phyloP scores from a whole-genome alignment of 23 red algal species.

The Gracilaria caudata region DNA sequence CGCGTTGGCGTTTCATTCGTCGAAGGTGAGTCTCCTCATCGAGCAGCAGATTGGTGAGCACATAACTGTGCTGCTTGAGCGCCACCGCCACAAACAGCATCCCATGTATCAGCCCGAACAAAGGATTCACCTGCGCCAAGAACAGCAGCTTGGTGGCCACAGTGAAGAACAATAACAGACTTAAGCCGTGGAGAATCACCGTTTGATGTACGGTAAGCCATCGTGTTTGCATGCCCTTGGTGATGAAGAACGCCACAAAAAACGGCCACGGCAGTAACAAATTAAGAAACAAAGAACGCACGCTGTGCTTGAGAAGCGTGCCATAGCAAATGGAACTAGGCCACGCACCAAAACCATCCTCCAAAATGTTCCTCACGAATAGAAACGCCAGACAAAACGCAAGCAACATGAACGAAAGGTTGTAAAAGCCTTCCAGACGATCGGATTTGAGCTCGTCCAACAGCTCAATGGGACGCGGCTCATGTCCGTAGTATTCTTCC shows the following conservation, averaged over 20 bases:
- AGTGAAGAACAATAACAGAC: slow-evolving; percentile 24
- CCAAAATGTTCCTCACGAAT: slow-evolving; percentile 69
- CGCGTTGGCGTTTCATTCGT: slow-evolving; percentile 20
- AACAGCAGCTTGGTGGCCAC: slow-evolving; percentile 42
- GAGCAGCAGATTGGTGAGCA: slow-evolving; percentile 79
- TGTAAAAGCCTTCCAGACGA: slow-evolving; percentile 87
- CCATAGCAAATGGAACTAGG: slow-evolving; percentile 30
- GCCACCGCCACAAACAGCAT: slow-evolving; percentile 63
- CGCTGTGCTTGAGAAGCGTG: slow-evolving; percentile 48
- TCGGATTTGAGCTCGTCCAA: slow-evolving; percentile 81
- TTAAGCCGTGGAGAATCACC: slow-evolving; percentile 25
- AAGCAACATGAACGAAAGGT: slow-evolving; percentile 82
- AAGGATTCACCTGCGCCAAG: slow-evolving; percentile 49
- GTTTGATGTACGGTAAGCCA: slow-evolving; percentile 34
- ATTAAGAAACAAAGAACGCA: slow-evolving; percentile 39
- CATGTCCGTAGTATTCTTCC: slow-evolving; percentile 57
- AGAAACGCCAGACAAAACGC: slow-evolving; percentile 83
- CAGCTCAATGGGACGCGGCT: slow-evolving; percentile 57
- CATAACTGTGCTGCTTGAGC: slow-evolving; percentile 86
- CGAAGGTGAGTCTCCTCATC: slow-evolving; percentile 65
- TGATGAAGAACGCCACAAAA: slow-evolving; percentile 27
- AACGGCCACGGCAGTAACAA: slow-evolving; percentile 51
- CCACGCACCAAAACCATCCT: slow-evolving; percentile 69
- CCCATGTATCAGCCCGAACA: slow-evolving; percentile 72
- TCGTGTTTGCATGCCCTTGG: slow-evolving; percentile 19